Conservation (phyloP, 805 yeast genomes). For the Pichia exigua region DNA sequence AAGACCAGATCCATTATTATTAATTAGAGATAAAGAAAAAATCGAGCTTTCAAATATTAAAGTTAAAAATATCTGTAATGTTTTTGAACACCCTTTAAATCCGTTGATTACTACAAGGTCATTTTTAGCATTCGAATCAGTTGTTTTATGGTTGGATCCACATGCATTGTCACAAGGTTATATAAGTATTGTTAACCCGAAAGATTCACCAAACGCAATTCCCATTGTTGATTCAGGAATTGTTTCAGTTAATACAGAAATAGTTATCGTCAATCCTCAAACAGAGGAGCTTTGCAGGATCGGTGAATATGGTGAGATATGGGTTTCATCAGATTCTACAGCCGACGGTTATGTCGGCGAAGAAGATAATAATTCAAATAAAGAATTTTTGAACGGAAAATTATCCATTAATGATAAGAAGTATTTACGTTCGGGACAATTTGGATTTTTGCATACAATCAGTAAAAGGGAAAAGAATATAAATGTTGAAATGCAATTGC, state of each 20-base stretch:
- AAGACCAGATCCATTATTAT: conserved; percentile 59
- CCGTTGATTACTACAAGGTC: conserved; percentile 82
- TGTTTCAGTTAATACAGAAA: conserved; percentile 90
- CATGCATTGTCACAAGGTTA: conserved; percentile 85
- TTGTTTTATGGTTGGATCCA: conserved; percentile 81
- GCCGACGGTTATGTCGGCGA: conserved; percentile 49
- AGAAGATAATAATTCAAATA: conserved; percentile 29
- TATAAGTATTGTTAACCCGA: conserved; percentile 69
- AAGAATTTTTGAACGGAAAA: conserved; percentile 48
- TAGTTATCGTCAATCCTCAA: conserved; percentile 93
- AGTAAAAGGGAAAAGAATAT: conserved; percentile 27
- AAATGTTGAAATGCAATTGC: conserved; percentile 52
- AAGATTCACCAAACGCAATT: conserved; percentile 58
- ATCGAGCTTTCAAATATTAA: conserved; percentile 60
- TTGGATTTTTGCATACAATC: conserved; percentile 84
- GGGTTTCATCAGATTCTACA: conserved; percentile 90
- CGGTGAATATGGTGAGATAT: conserved; percentile 95
- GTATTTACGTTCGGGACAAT: conserved; percentile 85
- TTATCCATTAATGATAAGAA: conserved; percentile 52
- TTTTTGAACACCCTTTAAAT: conserved; percentile 72
- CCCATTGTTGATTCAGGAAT: conserved; percentile 91
- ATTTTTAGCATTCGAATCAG: conserved; percentile 81
- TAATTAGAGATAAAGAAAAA: conserved; percentile 49
- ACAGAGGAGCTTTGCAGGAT: conserved; percentile 68
- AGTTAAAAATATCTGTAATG: conserved; percentile 62